Conservation (phyloP, 352 stramenopile genomes). For the Achlya hypogyna region DNA sequence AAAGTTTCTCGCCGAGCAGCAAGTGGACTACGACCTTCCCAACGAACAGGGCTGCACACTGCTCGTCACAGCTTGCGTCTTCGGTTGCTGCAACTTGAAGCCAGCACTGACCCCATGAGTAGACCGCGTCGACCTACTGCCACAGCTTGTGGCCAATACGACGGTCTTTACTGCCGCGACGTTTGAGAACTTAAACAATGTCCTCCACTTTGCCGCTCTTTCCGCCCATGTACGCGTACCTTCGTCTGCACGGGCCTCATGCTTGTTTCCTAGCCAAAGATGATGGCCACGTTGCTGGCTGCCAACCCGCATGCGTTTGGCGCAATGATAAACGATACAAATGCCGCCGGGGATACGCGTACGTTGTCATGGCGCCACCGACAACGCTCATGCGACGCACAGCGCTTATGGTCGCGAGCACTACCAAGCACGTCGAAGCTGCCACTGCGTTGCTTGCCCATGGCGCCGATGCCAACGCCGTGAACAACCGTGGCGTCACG, state of each 20-base stretch:
- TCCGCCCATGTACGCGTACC: slow-evolving; percentile 40
- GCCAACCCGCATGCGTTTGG: slow-evolving; percentile 42
- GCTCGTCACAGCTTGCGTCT: slow-evolving; percentile 72
- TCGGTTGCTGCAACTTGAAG: slow-evolving; percentile 28
- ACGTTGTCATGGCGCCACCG: slow-evolving; percentile 2
- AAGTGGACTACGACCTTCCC: slow-evolving; percentile 45
- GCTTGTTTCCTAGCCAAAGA: slow-evolving; percentile 26
- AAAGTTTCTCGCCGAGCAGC: slow-evolving; percentile 51
- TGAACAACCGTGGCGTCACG: slow-evolving; percentile 55
- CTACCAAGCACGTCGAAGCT: slow-evolving; percentile 56
- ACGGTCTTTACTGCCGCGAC: slow-evolving; percentile 46
- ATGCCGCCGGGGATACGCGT: slow-evolving; percentile 75
- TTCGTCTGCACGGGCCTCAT: not conserved
- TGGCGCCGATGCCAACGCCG: slow-evolving; percentile 28
- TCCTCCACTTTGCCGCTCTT: slow-evolving; percentile 71
- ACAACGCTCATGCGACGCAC: not conserved
- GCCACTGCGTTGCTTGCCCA: slow-evolving; percentile 40
- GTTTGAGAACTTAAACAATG: slow-evolving; percentile 54
- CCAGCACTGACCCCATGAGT: not conserved
- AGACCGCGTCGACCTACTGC: slow-evolving; percentile 60
- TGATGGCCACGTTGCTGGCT: slow-evolving; percentile 47
- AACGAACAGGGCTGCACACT: slow-evolving; percentile 65
- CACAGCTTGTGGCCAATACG: slow-evolving; percentile 43
- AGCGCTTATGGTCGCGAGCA: slow-evolving; percentile 83
- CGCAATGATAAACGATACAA: slow-evolving; percentile 40